These are phyloP conservation scores for Mycena citricolor DNA, from an alignment of 1,284 basidiomycete genomes.

Conservation along the genomic window DNA sequence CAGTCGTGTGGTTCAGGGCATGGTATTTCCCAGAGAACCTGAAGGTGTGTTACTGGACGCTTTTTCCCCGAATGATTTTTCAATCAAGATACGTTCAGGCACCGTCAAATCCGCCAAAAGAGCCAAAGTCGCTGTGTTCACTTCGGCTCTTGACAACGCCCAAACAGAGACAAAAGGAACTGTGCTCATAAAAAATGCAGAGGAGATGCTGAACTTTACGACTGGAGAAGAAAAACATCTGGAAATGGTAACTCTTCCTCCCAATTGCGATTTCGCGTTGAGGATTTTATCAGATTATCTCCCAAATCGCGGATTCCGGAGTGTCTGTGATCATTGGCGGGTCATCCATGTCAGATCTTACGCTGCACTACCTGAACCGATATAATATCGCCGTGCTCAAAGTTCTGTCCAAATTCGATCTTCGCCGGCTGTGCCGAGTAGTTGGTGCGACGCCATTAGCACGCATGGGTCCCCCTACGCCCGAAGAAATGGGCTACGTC, in stretches of 20 bases:
- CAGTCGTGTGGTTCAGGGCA: conserved; percentile 92
- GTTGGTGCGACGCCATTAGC: conserved; percentile 96
- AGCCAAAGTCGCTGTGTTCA: conserved; percentile 94
- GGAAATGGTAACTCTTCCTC: conserved; percentile 65
- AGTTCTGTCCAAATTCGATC: conserved; percentile 97
- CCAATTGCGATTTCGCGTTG: neutral
- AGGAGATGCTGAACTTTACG: conserved; percentile 97
- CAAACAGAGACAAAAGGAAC: conserved; percentile 99
- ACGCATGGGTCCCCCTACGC: conserved; percentile 91
- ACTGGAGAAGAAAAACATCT: conserved; percentile 94
- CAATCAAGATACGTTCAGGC: conserved; percentile 42
- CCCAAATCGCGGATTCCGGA: conserved; percentile 96
- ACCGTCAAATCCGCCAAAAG: conserved; percentile 79
- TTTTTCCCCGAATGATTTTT: neutral
- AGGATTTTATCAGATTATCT: conserved; percentile 73
- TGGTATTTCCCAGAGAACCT: conserved; percentile 97
- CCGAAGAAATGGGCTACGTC: conserved; percentile 94
- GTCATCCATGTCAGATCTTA: conserved; percentile 91
- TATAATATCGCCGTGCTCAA: conserved; percentile 94
- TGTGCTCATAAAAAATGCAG: conserved; percentile 92
- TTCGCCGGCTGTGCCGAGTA: conserved; percentile 91
- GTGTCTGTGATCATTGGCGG: conserved; percentile 95
- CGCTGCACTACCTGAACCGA: conserved; percentile 95
- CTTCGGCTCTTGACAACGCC: conserved; percentile 87
- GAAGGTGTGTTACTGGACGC: conserved; percentile 61